Evolutionary conservation across 2,329 filamentous ascomycete genomes (phyloP).

Genomic region (Chalara sp.): DNA sequence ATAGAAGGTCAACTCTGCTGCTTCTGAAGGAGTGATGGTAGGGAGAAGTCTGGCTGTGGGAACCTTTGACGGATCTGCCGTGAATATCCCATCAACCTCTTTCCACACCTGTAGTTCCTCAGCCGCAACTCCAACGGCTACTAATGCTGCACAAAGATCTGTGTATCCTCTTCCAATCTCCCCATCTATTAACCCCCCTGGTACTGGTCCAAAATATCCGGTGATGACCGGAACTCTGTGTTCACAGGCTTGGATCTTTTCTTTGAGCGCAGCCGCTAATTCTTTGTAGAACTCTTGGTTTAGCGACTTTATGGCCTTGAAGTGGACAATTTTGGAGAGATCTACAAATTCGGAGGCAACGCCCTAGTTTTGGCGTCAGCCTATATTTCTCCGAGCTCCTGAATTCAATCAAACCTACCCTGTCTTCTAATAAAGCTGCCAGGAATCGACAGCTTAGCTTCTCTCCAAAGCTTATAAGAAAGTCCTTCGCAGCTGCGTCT

Average conservation of each 20-base stretch:
- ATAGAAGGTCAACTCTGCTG: slow-evolving; percentile 91
- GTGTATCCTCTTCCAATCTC: slow-evolving; percentile 95
- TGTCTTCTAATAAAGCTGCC: slow-evolving; percentile 74
- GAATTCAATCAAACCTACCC: slow-evolving; percentile 32
- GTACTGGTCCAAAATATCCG: slow-evolving; percentile 91
- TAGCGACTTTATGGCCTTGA: slow-evolving; percentile 50
- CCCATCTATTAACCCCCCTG: slow-evolving; percentile 80
- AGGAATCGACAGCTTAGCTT: slow-evolving; percentile 93
- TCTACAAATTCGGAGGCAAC: slow-evolving; percentile 88
- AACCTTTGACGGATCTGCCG: slow-evolving; percentile 75
- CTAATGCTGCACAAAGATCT: slow-evolving; percentile 86
- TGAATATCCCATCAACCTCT: slow-evolving; percentile 94
- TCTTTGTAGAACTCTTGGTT: slow-evolving; percentile 64
- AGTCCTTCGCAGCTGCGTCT: slow-evolving; percentile 72
- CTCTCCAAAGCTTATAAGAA: slow-evolving; percentile 91
- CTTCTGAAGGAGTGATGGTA: slow-evolving; percentile 88
- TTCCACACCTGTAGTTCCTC: slow-evolving; percentile 97
- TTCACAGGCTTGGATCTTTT: slow-evolving; percentile 58
- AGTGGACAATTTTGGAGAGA: slow-evolving; percentile 73
- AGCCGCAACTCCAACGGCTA: slow-evolving; percentile 82
- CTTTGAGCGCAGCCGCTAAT: slow-evolving; percentile 52
- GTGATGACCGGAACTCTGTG: slow-evolving; percentile 73
- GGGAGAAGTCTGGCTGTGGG: slow-evolving; percentile 86
- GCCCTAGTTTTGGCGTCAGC: slow-evolving; percentile 38
- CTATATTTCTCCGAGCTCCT: too few species aligned